Base-by-base conservation (phyloP, 306 rosid genomes). In the Mimosa pudica region DNA sequence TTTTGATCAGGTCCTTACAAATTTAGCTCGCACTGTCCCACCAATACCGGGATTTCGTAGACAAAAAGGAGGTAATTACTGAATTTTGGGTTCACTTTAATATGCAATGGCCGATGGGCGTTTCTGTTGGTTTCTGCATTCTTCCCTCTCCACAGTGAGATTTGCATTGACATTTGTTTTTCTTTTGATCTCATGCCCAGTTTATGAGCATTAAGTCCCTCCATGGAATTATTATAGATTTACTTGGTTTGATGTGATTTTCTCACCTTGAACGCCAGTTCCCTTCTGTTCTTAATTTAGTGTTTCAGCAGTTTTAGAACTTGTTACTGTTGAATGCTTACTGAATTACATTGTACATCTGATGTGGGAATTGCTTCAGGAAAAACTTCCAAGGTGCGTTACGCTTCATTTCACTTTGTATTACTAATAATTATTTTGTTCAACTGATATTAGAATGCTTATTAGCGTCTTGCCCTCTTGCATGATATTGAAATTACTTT, bases 41-140 rank as follows among this genome's bases (percentile, higher is more conserved):
- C 97, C 97, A 0, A 85, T 90, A 79, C 97, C 97, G 0, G 98
- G 97, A 85, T 94, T 94, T 86, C 94, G 94, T 57, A 82, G 82
- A 81, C 89, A 81, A 79, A 94, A 94, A 82, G 97, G 98, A 89
- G 98, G 98, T 94, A 86, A 65, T 52, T 42, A 58, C 79, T 65
- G 58, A 81, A 58, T 24, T 71, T 12, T 58, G 44, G 35, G 68
- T 66, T 71, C 32, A 77, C 63, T 72, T 71, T 35, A 30, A 80
- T 63, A 42, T 52, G 45, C 42, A 12, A 38, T 70, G 60, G 42
- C 45, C 42, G 17, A 38, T 70, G 60, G 42, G 52, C 42, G 33
- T 38, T 32, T 75, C 58, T 57, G 6, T 24, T 9, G 9, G 68
- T 85, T 58, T n/a, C 18, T 48, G 7, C 76, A 75, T 45, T 75